Evolutionary conservation across 2,329 filamentous ascomycete species (phyloP), one percentile per base, ranked within the genome.

Genomic region (Aspergillus terreus): DNA sequence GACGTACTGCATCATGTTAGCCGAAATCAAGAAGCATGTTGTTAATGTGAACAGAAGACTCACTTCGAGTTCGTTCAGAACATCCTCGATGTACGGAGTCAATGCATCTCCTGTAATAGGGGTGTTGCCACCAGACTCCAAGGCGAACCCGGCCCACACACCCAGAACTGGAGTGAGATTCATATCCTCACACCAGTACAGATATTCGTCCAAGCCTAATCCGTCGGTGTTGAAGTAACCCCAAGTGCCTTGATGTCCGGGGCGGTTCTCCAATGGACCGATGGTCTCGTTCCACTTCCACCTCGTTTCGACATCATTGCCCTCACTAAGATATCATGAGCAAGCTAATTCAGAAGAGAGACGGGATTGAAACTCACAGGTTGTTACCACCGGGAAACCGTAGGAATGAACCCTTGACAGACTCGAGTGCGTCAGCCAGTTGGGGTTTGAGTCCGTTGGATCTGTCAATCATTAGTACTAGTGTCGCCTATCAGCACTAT

Each of bases 321-420:
- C 62, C 54, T 63, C 61, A 11, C 58, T 61, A 15, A 27, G 2
- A 12, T 2, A 25, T 7, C 45, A 27, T 47, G 51, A 50, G 40
- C 19, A 11, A 23, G 46, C 23, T 46, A 54, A 12, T 6, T 17
- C 4, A 58, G 15, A 7, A 49, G 7, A 12, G 30, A 11, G 25
- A 19, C 19, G 27, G 17, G 40, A 38, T n/a, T 4, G 5, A 30
- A 4, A 32, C 68, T 51, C 63, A 68, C 65, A 85, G 68, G 72
- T 83, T 84, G 64, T 84, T 84, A 21, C 82, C 84, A 6, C 85
- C 85, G 0, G 84, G 84, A 53, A 86, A 79, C 38, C 85, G 78
- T 45, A 87, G 74, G 58, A 85, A 79, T 41, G 76, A 78, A 0
- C 78, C 78, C 47, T 82, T 78, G 2, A 84, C 61, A 10, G 68